These are phyloP conservation scores for Volvariella volvacea DNA, from an alignment of 1,284 basidiomycete genomes.

Conservation along the genomic window DNA sequence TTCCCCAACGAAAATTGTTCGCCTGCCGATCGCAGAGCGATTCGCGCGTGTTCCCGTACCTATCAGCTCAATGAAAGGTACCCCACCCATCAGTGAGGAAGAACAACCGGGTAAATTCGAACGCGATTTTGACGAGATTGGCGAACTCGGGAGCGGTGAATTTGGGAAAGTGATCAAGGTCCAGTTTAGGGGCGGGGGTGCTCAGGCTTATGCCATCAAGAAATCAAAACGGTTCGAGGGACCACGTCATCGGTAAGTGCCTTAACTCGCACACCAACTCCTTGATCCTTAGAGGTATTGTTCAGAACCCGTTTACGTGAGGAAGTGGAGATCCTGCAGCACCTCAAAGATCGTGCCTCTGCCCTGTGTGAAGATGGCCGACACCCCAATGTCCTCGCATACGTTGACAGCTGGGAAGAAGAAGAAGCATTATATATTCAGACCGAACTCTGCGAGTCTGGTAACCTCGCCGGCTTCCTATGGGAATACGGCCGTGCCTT, in stretches of 20 bases:
- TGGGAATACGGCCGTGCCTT: slow-evolving; percentile 87
- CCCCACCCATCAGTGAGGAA: slow-evolving; percentile 17
- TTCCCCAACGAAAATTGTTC: slow-evolving; percentile 26
- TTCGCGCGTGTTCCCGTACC: background rate
- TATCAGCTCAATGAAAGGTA: slow-evolving; percentile 10
- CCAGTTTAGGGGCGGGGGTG: slow-evolving; percentile 50
- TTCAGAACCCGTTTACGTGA: slow-evolving; percentile 82
- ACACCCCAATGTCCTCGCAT: slow-evolving; percentile 83
- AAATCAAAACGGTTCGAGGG: slow-evolving; percentile 92
- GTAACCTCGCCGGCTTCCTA: slow-evolving; percentile 88
- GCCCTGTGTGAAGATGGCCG: slow-evolving; percentile 22
- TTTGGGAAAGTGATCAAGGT: slow-evolving; percentile 96
- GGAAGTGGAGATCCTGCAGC: slow-evolving; percentile 90
- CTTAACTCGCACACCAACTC: slow-evolving; percentile 8
- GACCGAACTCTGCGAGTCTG: slow-evolving; percentile 92
- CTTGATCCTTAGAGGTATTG: slow-evolving; percentile 12
- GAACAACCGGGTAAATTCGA: slow-evolving; percentile 62
- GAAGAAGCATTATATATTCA: slow-evolving; percentile 86
- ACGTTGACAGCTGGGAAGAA: slow-evolving; percentile 97
- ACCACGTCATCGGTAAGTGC: slow-evolving; percentile 72
- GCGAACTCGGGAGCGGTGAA: slow-evolving; percentile 86
- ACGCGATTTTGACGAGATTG: slow-evolving; percentile 74
- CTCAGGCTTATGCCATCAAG: slow-evolving; percentile 84
- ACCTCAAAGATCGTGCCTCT: slow-evolving; percentile 48
- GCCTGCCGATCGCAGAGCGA: slow-evolving; percentile 13